A percentile compares a stretch with the other conserved stretches of the same genome.
Evolutionary conservation across 805 yeast species (phyloP).

Genomic region (Saccharomycopsis fermentans): DNA sequence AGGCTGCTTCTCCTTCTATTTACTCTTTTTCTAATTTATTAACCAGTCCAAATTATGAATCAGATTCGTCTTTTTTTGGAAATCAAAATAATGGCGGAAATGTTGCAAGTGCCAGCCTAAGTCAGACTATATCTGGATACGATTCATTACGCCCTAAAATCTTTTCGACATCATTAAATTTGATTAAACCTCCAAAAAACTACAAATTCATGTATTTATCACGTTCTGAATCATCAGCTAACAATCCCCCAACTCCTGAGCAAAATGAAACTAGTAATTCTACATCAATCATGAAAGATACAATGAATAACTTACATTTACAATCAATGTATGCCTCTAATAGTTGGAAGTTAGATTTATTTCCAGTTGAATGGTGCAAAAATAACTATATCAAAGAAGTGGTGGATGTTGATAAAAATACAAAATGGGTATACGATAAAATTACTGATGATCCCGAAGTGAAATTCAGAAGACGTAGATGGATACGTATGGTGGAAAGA

Average conservation of each 20-base stretch:
- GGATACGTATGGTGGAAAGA: constrained; percentile 35
- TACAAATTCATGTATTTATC: constrained; percentile 20
- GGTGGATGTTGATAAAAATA: constrained; percentile 56
- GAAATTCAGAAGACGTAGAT: constrained; percentile 51
- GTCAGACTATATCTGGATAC: background rate
- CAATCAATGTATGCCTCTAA: constrained; percentile 22
- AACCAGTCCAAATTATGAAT: background rate
- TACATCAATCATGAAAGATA: background rate
- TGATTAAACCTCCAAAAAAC: constrained; percentile 15
- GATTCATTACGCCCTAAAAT: constrained; percentile 7
- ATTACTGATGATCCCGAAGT: constrained; percentile 22
- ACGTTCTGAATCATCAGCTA: constrained; percentile 5
- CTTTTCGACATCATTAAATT: constrained; percentile 11
- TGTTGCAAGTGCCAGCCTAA: background rate
- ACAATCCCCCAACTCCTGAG: background rate
- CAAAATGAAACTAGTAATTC: background rate
- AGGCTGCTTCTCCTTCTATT: background rate
- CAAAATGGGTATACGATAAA: constrained; percentile 79
- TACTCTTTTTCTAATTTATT: constrained; percentile 3
- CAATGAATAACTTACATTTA: constrained; percentile 6
- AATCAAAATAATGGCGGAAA: background rate
- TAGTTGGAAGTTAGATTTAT: constrained; percentile 56
- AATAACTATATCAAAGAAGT: constrained; percentile 38
- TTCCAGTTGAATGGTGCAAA: constrained; percentile 55
- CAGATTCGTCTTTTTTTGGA: background rate